These are phyloP conservation scores for Avena insularis DNA, from an alignment of 176 grass and related monocot genomes.

Conservation along the genomic window DNA sequence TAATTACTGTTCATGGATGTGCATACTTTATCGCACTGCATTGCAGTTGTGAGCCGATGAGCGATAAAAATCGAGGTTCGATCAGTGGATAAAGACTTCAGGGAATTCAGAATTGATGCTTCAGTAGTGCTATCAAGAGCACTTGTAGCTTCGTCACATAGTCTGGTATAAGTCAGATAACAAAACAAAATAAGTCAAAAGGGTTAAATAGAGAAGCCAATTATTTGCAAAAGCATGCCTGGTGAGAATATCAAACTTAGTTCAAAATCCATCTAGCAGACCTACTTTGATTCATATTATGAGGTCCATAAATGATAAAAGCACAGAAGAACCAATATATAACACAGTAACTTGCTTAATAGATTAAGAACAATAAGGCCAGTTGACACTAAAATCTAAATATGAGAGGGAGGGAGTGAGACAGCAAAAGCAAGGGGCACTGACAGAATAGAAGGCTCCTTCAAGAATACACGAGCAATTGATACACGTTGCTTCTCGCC, in stretches of 20 bases:
- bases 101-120: conserved; percentile 86
- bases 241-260: neutral
- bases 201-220: neutral
- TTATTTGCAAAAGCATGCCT: conserved; percentile 37
- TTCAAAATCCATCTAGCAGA: conserved; percentile 12
- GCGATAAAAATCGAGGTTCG: conserved; percentile 89
- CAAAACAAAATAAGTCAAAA: conserved; percentile 11
- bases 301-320: neutral
- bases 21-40: conserved; percentile 91
- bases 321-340: neutral
- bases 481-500: conserved; percentile 98
- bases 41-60: conserved; percentile 96
- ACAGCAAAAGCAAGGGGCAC: conserved; percentile 33
- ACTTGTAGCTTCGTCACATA: conserved; percentile 98
- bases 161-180: conserved; percentile 43
- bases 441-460: conserved; percentile 91
- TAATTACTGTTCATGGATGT: conserved; percentile 12
- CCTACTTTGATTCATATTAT: neutral
- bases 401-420: neutral
- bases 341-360: neutral
- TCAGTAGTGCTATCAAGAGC: conserved; percentile 98
- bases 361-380: neutral
- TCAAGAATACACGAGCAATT: conserved; percentile 98
- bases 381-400: conserved; percentile 16
- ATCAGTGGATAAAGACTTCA: conserved; percentile 71